Evolutionary conservation across 441 rosid genomes (phyloP), one percentile per base, ranked within the genome.

Genomic region (Eruca vesicaria): DNA sequence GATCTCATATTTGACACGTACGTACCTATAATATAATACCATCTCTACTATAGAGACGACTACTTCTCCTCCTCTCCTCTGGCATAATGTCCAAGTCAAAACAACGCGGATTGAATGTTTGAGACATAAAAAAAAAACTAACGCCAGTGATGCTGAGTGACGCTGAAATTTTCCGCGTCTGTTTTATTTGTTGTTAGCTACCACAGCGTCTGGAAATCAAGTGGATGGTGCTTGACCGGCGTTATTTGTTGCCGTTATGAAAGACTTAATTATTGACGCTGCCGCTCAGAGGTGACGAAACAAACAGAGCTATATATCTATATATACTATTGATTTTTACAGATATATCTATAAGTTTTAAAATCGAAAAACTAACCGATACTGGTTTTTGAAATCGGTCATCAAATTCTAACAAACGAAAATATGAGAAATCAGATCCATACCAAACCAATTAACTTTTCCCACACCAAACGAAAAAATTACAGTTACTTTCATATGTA

Each of bases 1-100:
- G 45, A 69, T 35, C 52, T 61, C 16, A n/a, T 69, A 29, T 62
- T 4, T 23, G 61, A 77, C 63, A 70, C 72, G 61, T 56, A 63
- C 64, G 55, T 48, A 48, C 56, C 64, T 75, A 68, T 20, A 2
- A 18, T 50, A 50, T 50, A 63, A 41, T 31, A 21, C 32, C 29
- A 38, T 36, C 35, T 56, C 65, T 73, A 73, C 16, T 62, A 19
- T 19, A 29, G 31, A n/a, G 45, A 31, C 16, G 61, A 68, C 50
- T 71, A 71, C 21, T 31, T 5, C 33, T 31, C 8, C 2, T 65
- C 63, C 38, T 50, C 63, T 65, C 64, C 59, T 2, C 35, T 18
- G n/a, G 36, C 38, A 7, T 19, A 33, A 28, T 41, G 59, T 53
- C 32, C 74, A 21, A 4, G 9, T 61, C 69, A 18, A n/a, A n/a